Conservation (phyloP, 176 grass and related monocot genomes). For the Hyparrhenia diplandra region DNA sequence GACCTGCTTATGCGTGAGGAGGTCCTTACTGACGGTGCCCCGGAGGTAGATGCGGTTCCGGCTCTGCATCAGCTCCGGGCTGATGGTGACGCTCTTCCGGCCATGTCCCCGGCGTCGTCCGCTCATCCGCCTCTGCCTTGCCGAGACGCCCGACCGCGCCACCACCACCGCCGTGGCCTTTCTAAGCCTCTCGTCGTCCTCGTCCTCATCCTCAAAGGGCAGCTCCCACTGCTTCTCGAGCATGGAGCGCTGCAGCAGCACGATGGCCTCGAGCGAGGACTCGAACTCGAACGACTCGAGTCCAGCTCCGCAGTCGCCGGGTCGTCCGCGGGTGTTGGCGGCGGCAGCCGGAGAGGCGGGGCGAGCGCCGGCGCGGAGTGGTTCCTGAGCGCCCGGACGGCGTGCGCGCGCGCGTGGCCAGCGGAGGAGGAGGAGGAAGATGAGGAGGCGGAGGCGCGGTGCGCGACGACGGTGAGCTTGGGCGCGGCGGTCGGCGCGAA, state of each 20-base stretch:
- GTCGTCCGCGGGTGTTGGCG: background rate
- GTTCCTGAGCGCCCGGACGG: constrained; percentile 72
- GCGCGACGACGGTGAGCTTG: constrained; percentile 51
- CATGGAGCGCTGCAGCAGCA: constrained; percentile 82
- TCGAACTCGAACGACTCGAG: constrained; percentile 31
- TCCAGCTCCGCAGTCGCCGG: background rate
- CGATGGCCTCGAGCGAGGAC: constrained; percentile 67
- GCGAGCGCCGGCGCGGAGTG: constrained; percentile 29
- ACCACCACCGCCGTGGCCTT: constrained; percentile 24
- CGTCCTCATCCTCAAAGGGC: constrained; percentile 45
- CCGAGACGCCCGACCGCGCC: constrained; percentile 56
- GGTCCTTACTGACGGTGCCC: constrained; percentile 67
- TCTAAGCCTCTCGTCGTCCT: background rate
- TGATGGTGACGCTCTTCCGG: constrained; percentile 35
- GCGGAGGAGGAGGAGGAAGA: constrained; percentile 9
- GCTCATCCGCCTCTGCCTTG: constrained; percentile 68
- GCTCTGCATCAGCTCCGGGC: constrained; percentile 67
- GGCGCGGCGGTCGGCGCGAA: constrained; percentile 28
- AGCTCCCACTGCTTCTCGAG: constrained; percentile 98
- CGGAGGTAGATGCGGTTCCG: constrained; percentile 67
- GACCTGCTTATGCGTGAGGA: constrained; percentile 90
- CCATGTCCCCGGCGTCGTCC: constrained; percentile 20
- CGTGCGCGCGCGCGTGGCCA: constrained; percentile 40
- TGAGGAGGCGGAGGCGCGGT: constrained; percentile 38
- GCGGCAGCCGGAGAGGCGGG: constrained; percentile 11